These are phyloP conservation scores for Nectriaceae sp. DNA, from an alignment of 2,329 filamentous ascomycete genomes.

Conservation along the genomic window DNA sequence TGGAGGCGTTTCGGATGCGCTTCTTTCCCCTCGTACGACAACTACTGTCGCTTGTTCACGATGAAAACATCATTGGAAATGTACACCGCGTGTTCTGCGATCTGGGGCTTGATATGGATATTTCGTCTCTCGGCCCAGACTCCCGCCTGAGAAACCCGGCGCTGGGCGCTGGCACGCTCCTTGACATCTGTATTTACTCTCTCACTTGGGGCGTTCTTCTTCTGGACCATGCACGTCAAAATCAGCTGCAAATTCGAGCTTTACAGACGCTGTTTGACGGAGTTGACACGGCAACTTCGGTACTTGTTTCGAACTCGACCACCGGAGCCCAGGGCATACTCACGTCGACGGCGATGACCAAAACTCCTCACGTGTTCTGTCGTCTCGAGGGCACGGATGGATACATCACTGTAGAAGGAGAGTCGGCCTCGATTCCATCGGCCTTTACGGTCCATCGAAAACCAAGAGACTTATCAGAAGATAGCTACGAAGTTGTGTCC, in stretches of 20 bases:
- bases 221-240: constrained; percentile 32
- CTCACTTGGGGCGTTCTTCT: constrained; percentile 42
- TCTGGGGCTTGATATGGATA: constrained; percentile 39
- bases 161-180: constrained; percentile 43
- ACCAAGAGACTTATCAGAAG: constrained; percentile 15
- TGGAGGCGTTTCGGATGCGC: constrained; percentile 50
- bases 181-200: constrained; percentile 48
- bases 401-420: constrained; percentile 38
- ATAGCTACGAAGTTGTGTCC: constrained; percentile 2
- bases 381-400: constrained; percentile 44
- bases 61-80: constrained; percentile 41
- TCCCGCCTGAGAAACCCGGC: constrained; percentile 39
- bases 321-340: constrained; percentile 43
- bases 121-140: constrained; percentile 30
- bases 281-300: constrained; percentile 37
- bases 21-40: constrained; percentile 41
- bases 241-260: constrained; percentile 30
- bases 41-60: constrained; percentile 38
- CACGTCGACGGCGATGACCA: constrained; percentile 38
- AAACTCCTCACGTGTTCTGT: constrained; percentile 30
- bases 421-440: constrained; percentile 32
- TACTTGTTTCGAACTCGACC: constrained; percentile 41
- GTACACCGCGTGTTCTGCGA: constrained; percentile 42
- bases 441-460: constrained; percentile 38
- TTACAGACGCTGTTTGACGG: constrained; percentile 37